Conservation (phyloP, 257 asterid genomes). For the Fraxinus quadrangulata region DNA sequence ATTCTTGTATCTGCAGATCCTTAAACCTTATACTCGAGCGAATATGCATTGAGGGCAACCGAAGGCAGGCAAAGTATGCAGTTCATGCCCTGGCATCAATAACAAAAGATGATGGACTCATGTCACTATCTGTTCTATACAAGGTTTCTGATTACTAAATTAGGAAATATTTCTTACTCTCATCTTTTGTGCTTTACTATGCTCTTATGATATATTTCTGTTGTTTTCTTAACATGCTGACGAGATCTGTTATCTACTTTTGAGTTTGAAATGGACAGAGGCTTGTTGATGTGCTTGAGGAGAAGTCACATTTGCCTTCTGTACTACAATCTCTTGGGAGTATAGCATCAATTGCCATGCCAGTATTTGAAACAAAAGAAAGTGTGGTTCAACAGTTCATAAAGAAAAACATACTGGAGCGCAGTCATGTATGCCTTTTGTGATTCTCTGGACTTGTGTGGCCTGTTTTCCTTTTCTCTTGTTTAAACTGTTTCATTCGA, state of each 20-base stretch:
- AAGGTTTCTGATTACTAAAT: conserved; percentile 54
- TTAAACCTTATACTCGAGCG: conserved; percentile 95
- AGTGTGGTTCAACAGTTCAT: conserved; percentile 77
- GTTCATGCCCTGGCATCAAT: conserved; percentile 97
- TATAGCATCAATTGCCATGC: conserved; percentile 96
- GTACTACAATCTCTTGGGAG: conserved; percentile 97
- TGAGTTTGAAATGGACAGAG: conserved; percentile 52
- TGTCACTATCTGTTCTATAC: conserved; percentile 97
- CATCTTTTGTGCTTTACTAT: conserved; percentile 1
- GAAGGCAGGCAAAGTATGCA: conserved; percentile 98
- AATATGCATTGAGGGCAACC: conserved; percentile 94
- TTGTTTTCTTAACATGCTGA: conserved; percentile 21
- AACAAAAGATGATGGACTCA: conserved; percentile 94
- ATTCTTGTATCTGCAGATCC: conserved; percentile 57
- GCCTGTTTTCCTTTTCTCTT: conserved; percentile 24
- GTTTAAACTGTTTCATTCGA: conserved; percentile 15
- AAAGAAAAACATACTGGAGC: conserved; percentile 69
- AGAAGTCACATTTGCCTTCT: conserved; percentile 88
- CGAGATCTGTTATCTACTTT: conserved; percentile 17
- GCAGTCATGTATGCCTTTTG: conserved; percentile 64
- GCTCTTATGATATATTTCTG: conserved; percentile 14
- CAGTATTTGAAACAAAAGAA: conserved; percentile 97
- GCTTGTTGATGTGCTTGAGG: conserved; percentile 93
- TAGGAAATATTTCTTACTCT: conserved; percentile 9
- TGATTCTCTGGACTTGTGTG: conserved; percentile 17